These are phyloP conservation scores for Fusarium acutatum DNA, from an alignment of 2,329 filamentous ascomycete genomes.

Conservation along the genomic window DNA sequence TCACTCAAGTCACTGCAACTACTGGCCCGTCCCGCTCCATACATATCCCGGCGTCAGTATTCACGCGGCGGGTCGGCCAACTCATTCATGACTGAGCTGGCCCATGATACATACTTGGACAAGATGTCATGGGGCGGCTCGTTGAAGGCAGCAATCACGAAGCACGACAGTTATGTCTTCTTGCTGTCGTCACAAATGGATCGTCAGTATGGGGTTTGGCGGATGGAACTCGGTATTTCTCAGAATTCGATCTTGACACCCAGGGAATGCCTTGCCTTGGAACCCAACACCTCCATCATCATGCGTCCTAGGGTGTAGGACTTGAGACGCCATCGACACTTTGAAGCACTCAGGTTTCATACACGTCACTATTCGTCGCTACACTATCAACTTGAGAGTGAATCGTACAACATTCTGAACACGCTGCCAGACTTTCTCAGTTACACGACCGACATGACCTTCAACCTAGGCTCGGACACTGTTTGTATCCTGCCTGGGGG, in stretches of 20 bases:
- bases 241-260: not conserved
- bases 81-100: slow-evolving; percentile 31
- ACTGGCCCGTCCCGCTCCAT: slow-evolving; percentile 10
- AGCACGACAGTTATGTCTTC: not conserved
- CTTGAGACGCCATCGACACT: slow-evolving; percentile 4
- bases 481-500: not conserved
- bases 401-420: not conserved
- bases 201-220: not conserved
- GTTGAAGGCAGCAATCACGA: not conserved
- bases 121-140: not conserved
- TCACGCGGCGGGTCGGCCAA: slow-evolving; percentile 18
- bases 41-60: not conserved
- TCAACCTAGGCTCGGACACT: not conserved
- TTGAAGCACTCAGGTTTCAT: not conserved
- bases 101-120: not conserved
- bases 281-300: not conserved
- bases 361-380: not conserved
- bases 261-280: slow-evolving; percentile 1
- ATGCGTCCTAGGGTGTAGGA: not conserved
- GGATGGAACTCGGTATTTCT: not conserved
- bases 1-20: not conserved
- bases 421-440: not conserved
- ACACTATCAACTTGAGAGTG: not conserved
- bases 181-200: not conserved
- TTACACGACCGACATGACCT: slow-evolving; percentile 13